Conservation (phyloP, 2,329 filamentous ascomycete genomes). For the Botrytis hyacinthi region DNA sequence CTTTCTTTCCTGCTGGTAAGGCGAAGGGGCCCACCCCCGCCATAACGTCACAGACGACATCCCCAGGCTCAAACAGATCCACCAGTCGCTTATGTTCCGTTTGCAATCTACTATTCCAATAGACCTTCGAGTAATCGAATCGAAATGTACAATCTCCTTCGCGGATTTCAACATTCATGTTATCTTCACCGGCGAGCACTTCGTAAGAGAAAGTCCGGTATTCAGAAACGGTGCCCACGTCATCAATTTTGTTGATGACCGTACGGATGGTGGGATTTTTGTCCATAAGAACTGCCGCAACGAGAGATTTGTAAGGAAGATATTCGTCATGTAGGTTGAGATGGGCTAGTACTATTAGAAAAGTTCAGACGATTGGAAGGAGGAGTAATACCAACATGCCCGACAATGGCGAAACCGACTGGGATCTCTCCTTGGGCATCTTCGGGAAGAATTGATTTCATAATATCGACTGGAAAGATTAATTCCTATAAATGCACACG, state of each 20-base stretch:
- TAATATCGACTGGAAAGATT: slow-evolving; percentile 59
- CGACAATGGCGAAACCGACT: slow-evolving; percentile 81
- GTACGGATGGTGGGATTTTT: slow-evolving; percentile 82
- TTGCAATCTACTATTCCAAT: slow-evolving; percentile 94
- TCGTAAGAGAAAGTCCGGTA: slow-evolving; percentile 94
- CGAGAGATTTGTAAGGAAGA: slow-evolving; percentile 79
- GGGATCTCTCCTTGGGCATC: slow-evolving; percentile 78
- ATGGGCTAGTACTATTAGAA: slow-evolving; percentile 58
- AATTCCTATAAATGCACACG: neutral
- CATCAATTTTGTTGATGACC: slow-evolving; percentile 93
- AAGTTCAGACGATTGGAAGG: neutral
- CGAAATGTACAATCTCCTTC: slow-evolving; percentile 84
- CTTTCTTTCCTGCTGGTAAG: slow-evolving; percentile 83
- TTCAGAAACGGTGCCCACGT: slow-evolving; percentile 79
- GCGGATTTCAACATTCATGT: slow-evolving; percentile 78
- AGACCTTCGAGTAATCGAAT: slow-evolving; percentile 95
- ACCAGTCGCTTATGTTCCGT: slow-evolving; percentile 84
- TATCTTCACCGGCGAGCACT: slow-evolving; percentile 75
- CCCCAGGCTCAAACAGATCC: slow-evolving; percentile 72
- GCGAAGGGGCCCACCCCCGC: slow-evolving; percentile 95
- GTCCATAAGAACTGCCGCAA: slow-evolving; percentile 82
- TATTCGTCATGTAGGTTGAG: slow-evolving; percentile 84
- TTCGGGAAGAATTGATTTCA: slow-evolving; percentile 76
- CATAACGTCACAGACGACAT: slow-evolving; percentile 96
- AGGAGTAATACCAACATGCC: slow-evolving; percentile 67